Conservation (phyloP, 2,329 filamentous ascomycete genomes). For the Colletotrichum camelliae region DNA sequence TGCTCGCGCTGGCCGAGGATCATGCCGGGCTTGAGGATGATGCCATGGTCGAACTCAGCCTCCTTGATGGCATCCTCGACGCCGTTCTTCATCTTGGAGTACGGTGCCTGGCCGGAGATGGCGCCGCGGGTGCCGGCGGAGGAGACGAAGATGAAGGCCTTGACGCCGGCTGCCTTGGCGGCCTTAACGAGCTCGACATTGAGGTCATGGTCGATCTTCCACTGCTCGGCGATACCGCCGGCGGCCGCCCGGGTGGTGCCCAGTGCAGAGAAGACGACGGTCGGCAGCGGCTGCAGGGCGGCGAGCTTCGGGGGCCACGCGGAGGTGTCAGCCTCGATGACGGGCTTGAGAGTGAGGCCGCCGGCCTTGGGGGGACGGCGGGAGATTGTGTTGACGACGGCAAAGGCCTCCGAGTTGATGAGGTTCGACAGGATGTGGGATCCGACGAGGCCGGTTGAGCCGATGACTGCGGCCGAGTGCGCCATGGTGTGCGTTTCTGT, state of each 20-base stretch:
- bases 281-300: conserved; percentile 58
- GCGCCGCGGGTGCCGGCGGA: conserved; percentile 53
- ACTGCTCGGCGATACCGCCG: conserved; percentile 79
- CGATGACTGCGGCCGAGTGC: conserved; percentile 49
- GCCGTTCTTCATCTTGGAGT: conserved; percentile 81
- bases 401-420: conserved; percentile 57
- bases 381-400: conserved; percentile 67
- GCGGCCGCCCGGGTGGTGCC: conserved; percentile 81
- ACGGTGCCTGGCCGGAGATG: conserved; percentile 47
- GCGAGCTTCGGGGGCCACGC: conserved; percentile 71
- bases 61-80: conserved; percentile 79
- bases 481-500: conserved; percentile 1
- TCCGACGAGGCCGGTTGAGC: conserved; percentile 73
- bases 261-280: conserved; percentile 76
- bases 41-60: conserved; percentile 77
- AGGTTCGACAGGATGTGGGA: conserved; percentile 75
- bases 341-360: conserved; percentile 58
- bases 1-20: conserved; percentile 76
- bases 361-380: conserved; percentile 64
- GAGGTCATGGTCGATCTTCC: conserved; percentile 87
- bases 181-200: conserved; percentile 80
- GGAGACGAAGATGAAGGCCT: conserved; percentile 80
- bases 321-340: conserved; percentile 70
- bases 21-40: conserved; percentile 77
- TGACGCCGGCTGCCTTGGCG: conserved; percentile 74